Base-by-base conservation (phyloP, 1,284 basidiomycete genomes). In the Uromyces viciae-fabae region DNA sequence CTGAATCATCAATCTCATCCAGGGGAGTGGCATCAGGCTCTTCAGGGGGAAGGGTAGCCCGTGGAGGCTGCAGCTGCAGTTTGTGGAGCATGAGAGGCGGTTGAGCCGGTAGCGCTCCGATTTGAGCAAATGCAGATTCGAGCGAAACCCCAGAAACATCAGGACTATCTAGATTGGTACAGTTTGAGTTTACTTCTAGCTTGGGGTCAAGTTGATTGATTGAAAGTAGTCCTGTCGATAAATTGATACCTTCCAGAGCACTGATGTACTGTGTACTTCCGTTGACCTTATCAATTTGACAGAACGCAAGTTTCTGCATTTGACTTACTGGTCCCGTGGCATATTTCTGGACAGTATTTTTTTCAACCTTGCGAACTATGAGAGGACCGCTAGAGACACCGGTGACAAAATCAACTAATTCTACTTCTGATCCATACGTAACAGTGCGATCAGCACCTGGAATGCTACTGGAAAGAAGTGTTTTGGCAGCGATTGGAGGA, bases 291-390 rank as follows among this genome's bases (percentile, higher is more conserved):
- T 75, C 83, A 75, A 93, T 89, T 75, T 93, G 89, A 85, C 95
- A 92, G 66, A 98, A 88, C 0, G 94, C 95, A 81, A 98, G 92
- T 87, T 96, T 94, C 87, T 98, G 95, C 90, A 98, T 93, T 86
- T 97, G 95, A 84, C 93, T 95, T 79, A 98, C 93, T 31, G 94
- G 94, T 1, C 94, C 93, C 28, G 92, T 93, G 82, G 93, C 92
- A 33, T 89, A 88, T 11, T 91, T 91, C 69, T 93, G 82, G 19
- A 87, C 93, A 81, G 92, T 89, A 40, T 93, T 93, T 85, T 94
- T 94, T 85, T 96, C 95, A 19, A 98, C 93, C 86, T 95, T 95
- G 82, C 94, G 92, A 75, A 98, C 92, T 82, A 94, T 88, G 49
- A 97, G 88, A 0, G 93, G 92, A n/a, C 93, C 92, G 0, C 93